phyloP scores from a whole-genome alignment of 2,329 filamentous ascomycete species.

The Fusarium sp. region DNA sequence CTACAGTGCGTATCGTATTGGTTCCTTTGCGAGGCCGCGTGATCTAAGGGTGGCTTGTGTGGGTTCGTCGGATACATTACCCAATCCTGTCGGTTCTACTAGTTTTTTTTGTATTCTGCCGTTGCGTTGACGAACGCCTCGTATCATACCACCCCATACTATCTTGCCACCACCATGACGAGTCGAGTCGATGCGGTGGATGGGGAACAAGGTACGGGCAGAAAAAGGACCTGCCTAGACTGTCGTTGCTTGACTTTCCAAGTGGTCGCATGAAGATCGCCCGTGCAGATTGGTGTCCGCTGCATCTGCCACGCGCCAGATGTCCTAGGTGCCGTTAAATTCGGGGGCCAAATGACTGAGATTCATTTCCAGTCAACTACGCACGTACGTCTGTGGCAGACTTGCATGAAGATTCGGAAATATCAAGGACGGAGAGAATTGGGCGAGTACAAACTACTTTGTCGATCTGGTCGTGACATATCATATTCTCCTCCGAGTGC shows the following conservation, averaged over 20 bases:
- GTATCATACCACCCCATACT: not conserved
- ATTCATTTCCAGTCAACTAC: not conserved
- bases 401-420: constrained; percentile 9
- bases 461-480: not conserved
- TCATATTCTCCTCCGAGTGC: not conserved
- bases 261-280: constrained; percentile 31
- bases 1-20: not conserved
- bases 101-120: not conserved
- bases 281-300: constrained; percentile 24
- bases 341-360: constrained; percentile 18
- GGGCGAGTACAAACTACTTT: not conserved
- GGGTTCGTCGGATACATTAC: constrained; percentile 13
- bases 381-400: not conserved
- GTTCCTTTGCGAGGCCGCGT: not conserved
- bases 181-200: constrained; percentile 3
- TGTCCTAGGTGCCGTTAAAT: constrained; percentile 13
- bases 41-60: not conserved
- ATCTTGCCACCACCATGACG: constrained; percentile 16
- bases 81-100: constrained; percentile 7
- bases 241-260: constrained; percentile 6
- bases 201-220: not conserved
- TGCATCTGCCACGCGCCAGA: constrained; percentile 28
- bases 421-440: not conserved
- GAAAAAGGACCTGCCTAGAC: not conserved
- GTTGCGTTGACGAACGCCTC: not conserved